Conservation (phyloP, 257 asterid genomes). For the Nicotiana paniculata region DNA sequence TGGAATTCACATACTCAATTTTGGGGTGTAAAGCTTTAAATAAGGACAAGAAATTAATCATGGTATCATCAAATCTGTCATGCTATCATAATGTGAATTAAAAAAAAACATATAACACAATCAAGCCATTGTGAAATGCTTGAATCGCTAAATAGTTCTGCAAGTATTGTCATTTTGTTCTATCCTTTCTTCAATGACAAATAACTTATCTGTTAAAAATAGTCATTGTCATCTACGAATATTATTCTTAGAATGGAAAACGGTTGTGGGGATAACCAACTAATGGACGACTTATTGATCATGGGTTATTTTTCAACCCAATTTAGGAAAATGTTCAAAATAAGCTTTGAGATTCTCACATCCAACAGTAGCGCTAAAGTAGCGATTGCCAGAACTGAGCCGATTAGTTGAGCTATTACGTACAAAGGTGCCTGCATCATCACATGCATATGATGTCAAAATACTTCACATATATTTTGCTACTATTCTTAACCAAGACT, state of each 20-base stretch:
- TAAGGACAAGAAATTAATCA: too few relatives aligned
- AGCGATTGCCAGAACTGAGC: conserved; percentile 58
- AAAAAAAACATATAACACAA: neutral
- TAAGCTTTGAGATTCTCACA: conserved; percentile 27
- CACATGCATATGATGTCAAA: neutral
- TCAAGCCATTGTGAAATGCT: neutral
- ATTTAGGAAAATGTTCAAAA: conserved; percentile 51
- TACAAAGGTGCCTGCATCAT: conserved; percentile 50
- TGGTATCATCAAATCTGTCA: too few relatives aligned
- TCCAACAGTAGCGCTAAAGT: conserved; percentile 40
- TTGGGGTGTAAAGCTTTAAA: too few relatives aligned
- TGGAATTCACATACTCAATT: too few relatives aligned
- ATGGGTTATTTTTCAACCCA: neutral
- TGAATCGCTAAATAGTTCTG: neutral
- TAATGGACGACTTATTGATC: neutral
- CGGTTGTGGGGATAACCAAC: too few relatives aligned
- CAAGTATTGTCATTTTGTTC: neutral
- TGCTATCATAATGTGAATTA: too few relatives aligned
- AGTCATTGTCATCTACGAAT: neutral
- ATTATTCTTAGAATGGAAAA: too few relatives aligned
- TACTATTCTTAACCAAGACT: neutral
- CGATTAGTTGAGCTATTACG: conserved; percentile 47
- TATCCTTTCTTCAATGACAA: too few relatives aligned
- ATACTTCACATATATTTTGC: neutral
- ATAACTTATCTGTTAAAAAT: neutral